Conservation (phyloP, 441 rosid genomes). For the Gossypium lobatum region DNA sequence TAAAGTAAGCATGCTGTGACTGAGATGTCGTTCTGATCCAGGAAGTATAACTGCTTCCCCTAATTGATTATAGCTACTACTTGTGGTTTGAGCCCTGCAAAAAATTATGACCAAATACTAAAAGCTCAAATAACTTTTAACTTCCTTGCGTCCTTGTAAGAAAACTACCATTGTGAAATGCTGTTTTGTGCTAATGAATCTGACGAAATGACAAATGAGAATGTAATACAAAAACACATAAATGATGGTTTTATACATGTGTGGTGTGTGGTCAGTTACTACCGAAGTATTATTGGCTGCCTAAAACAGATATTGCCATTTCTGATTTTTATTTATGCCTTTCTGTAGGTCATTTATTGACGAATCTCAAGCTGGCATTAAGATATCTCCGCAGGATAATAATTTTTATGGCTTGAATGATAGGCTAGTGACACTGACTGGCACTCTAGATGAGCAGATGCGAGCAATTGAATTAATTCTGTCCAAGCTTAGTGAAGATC, state of each 20-base stretch:
- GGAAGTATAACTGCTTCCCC: background rate
- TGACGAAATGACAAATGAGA: background rate
- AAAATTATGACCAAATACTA: background rate
- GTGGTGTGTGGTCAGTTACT: background rate
- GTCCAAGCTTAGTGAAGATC: slow-evolving; percentile 75
- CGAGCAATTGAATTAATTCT: slow-evolving; percentile 83
- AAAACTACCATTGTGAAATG: background rate
- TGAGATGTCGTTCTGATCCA: background rate
- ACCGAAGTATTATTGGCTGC: background rate
- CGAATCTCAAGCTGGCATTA: slow-evolving; percentile 90
- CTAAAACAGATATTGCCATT: background rate
- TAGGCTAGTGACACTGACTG: slow-evolving; percentile 86
- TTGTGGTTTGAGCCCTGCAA: background rate
- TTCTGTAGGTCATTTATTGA: slow-evolving; percentile 85
- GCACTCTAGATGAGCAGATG: slow-evolving; percentile 87
- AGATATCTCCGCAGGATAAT: slow-evolving; percentile 86
- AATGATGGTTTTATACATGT: background rate
- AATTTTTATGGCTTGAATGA: slow-evolving; percentile 86
- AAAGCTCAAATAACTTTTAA: background rate
- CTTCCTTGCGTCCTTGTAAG: background rate
- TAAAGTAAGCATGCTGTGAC: background rate
- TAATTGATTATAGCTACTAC: background rate
- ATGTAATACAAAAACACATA: background rate
- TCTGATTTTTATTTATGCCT: slow-evolving; percentile 17
- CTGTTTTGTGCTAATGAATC: background rate